phyloP scores from a whole-genome alignment of 2,329 filamentous ascomycete species.

The Phyllosticta citrichinensis region DNA sequence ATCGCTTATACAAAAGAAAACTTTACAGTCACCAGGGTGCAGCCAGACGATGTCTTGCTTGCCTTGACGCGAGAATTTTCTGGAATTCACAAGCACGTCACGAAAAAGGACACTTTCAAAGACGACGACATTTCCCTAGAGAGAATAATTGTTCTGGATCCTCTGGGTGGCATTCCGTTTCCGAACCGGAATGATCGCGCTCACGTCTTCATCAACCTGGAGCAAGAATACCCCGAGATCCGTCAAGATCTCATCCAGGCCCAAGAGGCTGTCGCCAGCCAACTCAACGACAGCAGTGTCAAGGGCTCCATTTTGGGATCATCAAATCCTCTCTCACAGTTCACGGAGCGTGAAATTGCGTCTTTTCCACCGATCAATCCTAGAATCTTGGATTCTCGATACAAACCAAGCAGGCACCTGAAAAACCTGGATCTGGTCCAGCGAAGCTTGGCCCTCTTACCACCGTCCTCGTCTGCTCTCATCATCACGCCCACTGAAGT shows the following conservation, averaged over 20 bases:
- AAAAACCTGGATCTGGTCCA: conserved; percentile 67
- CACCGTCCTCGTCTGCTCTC: conserved; percentile 74
- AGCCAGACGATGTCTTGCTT: conserved; percentile 57
- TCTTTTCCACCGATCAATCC: conserved; percentile 16
- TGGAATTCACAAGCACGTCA: conserved; percentile 40
- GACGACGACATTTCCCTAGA: conserved; percentile 44
- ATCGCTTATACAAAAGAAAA: conserved; percentile 47
- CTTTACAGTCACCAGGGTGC: conserved; percentile 29
- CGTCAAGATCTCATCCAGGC: conserved; percentile 45
- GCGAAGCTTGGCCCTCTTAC: conserved; percentile 62
- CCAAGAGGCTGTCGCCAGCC: conserved; percentile 17
- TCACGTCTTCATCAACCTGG: conserved; percentile 84
- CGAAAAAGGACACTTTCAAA: not conserved
- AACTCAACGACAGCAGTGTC: not conserved
- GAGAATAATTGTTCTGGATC: conserved; percentile 79
- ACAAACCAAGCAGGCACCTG: conserved; percentile 37
- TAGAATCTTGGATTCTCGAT: conserved; percentile 3
- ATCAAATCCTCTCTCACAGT: conserved; percentile 37
- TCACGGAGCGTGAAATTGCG: conserved; percentile 23
- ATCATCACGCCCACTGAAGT: conserved; percentile 82
- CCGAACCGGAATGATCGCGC: conserved; percentile 49
- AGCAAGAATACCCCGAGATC: conserved; percentile 73
- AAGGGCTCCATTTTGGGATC: conserved; percentile 15
- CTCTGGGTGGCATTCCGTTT: conserved; percentile 72
- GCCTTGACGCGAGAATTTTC: conserved; percentile 69